A percentile compares a stretch with the other conserved stretches of the same genome.
Evolutionary conservation across 1,139 yeast genomes (phyloP).

Genomic region (Trichomonascaceae sp.): DNA sequence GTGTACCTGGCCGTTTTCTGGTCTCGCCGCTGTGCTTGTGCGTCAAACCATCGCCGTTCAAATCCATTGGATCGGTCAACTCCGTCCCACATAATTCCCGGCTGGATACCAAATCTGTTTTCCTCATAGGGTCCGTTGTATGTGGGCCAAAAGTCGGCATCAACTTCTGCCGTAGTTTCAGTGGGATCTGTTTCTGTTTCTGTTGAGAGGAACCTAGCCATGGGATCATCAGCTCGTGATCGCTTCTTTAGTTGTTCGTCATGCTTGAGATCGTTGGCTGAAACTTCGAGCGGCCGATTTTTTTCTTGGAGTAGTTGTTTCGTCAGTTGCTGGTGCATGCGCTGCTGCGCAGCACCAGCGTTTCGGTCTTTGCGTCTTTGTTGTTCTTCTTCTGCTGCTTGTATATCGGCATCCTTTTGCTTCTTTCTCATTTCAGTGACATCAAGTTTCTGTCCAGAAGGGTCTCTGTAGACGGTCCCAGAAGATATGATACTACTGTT

Average conservation of each 20-base stretch:
- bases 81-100: conserved; percentile 91
- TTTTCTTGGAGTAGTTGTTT: conserved; percentile 23
- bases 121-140: conserved; percentile 43
- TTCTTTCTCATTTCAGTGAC: conserved; percentile 25
- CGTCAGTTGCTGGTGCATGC: conserved; percentile 19
- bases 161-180: not conserved
- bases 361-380: conserved; percentile 26
- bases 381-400: conserved; percentile 21
- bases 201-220: no score
- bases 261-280: conserved; percentile 29
- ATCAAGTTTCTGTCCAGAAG: conserved; percentile 39
- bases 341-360: conserved; percentile 34
- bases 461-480: conserved; percentile 49
- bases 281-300: conserved; percentile 22
- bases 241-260: conserved; percentile 27
- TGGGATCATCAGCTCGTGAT: conserved; percentile 57
- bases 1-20: conserved; percentile 28
- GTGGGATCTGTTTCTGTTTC: not conserved
- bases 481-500: no score
- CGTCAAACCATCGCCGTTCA: conserved; percentile 50
- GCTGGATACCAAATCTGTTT: conserved; percentile 63
- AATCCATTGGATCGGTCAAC: conserved; percentile 87
- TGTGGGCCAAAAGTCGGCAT: conserved; percentile 31
- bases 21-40: conserved; percentile 35
- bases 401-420: conserved; percentile 18